These are phyloP conservation scores for Yamadazyma triangularis DNA, from an alignment of 1,139 yeast species.

Conservation along the genomic window DNA sequence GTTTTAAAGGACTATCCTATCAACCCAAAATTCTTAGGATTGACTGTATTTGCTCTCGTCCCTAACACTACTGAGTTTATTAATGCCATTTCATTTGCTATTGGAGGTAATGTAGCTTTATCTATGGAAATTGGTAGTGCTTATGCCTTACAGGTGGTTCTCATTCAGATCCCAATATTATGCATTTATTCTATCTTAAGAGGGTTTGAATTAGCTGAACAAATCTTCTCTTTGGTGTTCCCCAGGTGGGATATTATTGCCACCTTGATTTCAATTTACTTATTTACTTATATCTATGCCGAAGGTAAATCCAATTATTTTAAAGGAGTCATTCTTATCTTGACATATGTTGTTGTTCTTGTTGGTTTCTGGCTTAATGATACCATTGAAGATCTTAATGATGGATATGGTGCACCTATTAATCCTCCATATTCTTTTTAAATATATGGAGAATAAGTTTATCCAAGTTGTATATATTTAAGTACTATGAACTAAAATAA, in stretches of 20 bases:
- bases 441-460: too few relatives aligned
- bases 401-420: slow-evolving; percentile 17
- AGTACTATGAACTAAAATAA: too few relatives aligned
- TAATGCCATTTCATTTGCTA: slow-evolving; percentile 95
- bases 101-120: slow-evolving; percentile 91
- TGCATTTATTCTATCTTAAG: slow-evolving; percentile 67
- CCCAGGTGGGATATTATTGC: slow-evolving; percentile 96
- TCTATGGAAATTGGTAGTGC: slow-evolving; percentile 99
- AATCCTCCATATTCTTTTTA: too few relatives aligned
- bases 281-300: slow-evolving; percentile 91
- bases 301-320: slow-evolving; percentile 96
- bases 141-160: slow-evolving; percentile 93
- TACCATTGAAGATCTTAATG: slow-evolving; percentile 32
- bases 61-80: slow-evolving; percentile 97
- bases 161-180: slow-evolving; percentile 88
- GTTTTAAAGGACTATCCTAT: slow-evolving; percentile 74
- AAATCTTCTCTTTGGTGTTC: slow-evolving; percentile 77
- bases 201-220: slow-evolving; percentile 32
- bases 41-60: slow-evolving; percentile 91
- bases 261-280: slow-evolving; percentile 75
- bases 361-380: slow-evolving; percentile 77
- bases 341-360: slow-evolving; percentile 72
- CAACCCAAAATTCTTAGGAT: slow-evolving; percentile 85
- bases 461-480: too few relatives aligned
- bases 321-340: slow-evolving; percentile 85